Evolutionary conservation across 768 basidiomycete species (phyloP).

Genomic region (Fistulinella prunicolor): DNA sequence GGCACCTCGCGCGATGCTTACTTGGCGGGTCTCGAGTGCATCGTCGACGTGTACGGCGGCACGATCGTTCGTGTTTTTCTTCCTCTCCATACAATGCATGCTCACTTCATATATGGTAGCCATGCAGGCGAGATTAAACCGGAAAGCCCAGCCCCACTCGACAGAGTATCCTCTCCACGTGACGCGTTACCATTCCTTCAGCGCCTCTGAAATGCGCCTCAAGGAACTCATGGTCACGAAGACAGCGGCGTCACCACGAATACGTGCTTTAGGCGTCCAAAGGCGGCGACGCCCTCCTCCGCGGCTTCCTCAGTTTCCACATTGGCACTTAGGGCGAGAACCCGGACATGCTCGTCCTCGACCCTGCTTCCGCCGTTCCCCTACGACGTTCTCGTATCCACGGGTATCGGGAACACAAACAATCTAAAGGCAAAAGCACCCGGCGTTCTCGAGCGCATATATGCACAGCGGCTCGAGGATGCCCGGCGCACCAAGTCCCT

Average conservation of each 20-base stretch:
- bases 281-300: conserved; percentile 78
- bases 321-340: conserved; percentile 94
- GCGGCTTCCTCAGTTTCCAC: conserved; percentile 82
- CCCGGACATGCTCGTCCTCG: conserved; percentile 63
- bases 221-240: conserved; percentile 78
- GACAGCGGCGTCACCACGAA: conserved; percentile 86
- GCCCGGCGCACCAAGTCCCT: conserved; percentile 72
- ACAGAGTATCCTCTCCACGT: conserved; percentile 82
- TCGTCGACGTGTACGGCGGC: conserved; percentile 90
- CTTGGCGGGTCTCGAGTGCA: conserved; percentile 94
- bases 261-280: conserved; percentile 88
- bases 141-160: conserved; percentile 57
- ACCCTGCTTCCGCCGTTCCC: conserved; percentile 57
- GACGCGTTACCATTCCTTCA: conserved; percentile 97
- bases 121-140: conserved; percentile 97
- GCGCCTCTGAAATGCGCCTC: conserved; percentile 78
- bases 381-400: conserved; percentile 41
- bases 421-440: conserved; percentile 27
- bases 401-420: conserved; percentile 4
- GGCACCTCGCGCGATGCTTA: conserved; percentile 84
- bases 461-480: conserved; percentile 79
- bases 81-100: too few species aligned
- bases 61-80: conserved; percentile 59
- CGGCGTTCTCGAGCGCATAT: conserved; percentile 56
- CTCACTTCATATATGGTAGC: conserved; percentile 40